Conservation (phyloP, 208 protist species). For the Trypanosoma rangeli region DNA sequence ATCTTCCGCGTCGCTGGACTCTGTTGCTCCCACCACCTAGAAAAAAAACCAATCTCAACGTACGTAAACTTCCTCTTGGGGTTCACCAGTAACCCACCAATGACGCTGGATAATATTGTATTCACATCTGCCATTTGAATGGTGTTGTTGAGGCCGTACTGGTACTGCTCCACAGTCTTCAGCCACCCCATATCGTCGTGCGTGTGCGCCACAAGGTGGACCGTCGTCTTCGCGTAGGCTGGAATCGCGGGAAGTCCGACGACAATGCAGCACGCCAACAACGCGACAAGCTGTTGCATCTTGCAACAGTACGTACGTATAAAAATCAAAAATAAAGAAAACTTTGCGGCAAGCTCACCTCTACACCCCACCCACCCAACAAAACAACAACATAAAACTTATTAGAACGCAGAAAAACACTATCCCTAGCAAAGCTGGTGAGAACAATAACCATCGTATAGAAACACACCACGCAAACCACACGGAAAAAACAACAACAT, state of each 20-base stretch:
- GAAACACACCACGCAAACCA: too few species aligned
- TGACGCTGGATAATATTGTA: slow-evolving; percentile 44
- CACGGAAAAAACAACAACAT: too few species aligned
- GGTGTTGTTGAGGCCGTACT: slow-evolving; percentile 35
- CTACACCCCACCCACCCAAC: too few species aligned
- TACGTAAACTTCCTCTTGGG: slow-evolving; percentile 64
- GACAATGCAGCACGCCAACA: background rate
- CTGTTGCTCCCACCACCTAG: slow-evolving; percentile 63
- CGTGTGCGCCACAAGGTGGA: slow-evolving; percentile 50
- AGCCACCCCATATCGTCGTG: slow-evolving; percentile 69
- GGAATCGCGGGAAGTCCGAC: background rate
- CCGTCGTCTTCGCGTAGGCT: background rate
- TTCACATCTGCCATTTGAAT: slow-evolving; percentile 49
- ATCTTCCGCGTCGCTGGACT: slow-evolving; percentile 4
- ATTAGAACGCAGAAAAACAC: too few species aligned
- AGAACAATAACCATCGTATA: too few species aligned
- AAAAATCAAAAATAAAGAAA: too few species aligned
- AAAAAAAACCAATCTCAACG: slow-evolving; percentile 69
- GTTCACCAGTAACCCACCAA: slow-evolving; percentile 33
- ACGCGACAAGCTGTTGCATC: background rate
- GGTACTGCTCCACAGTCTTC: slow-evolving; percentile 70
- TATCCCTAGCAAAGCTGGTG: too few species aligned
- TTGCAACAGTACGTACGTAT: slow-evolving; percentile 1
- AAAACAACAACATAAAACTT: too few species aligned
- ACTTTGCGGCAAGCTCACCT: too few species aligned